Evolutionary conservation across 2,329 filamentous ascomycete species (phyloP).

Genomic region (Exophiala oligosperma): DNA sequence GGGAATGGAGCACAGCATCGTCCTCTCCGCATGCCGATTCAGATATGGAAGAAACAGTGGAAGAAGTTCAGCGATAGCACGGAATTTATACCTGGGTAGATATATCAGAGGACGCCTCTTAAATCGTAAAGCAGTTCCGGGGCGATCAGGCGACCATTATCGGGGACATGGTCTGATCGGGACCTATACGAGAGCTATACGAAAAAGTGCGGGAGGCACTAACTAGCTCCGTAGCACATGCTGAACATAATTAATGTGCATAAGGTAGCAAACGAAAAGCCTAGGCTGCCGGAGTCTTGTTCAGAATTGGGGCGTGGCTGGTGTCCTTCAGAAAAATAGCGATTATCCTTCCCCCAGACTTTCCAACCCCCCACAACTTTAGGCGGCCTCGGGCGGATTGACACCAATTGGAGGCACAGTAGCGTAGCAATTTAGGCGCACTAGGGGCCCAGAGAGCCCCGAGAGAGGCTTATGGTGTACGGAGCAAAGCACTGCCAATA

Average conservation of each 20-base stretch:
- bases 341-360: neutral
- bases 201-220: no score
- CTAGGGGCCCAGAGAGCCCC: no score
- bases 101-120: no score
- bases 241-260: neutral
- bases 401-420: neutral
- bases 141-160: no score
- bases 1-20: conserved; percentile 44
- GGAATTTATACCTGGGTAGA: neutral
- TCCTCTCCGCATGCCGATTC: conserved; percentile 18
- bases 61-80: conserved; percentile 22
- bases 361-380: neutral
- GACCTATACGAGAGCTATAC: no score
- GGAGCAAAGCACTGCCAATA: neutral
- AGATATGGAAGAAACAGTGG: conserved; percentile 18
- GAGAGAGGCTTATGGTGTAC: no score
- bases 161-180: no score
- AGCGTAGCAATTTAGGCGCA: neutral
- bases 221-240: neutral
- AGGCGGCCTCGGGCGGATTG: neutral
- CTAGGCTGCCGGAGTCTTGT: neutral
- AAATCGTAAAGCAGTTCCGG: no score
- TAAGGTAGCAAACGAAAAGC: neutral
- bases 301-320: neutral
- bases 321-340: neutral